phyloP scores from a whole-genome alignment of 768 basidiomycete species.

The Mycena filopes region DNA sequence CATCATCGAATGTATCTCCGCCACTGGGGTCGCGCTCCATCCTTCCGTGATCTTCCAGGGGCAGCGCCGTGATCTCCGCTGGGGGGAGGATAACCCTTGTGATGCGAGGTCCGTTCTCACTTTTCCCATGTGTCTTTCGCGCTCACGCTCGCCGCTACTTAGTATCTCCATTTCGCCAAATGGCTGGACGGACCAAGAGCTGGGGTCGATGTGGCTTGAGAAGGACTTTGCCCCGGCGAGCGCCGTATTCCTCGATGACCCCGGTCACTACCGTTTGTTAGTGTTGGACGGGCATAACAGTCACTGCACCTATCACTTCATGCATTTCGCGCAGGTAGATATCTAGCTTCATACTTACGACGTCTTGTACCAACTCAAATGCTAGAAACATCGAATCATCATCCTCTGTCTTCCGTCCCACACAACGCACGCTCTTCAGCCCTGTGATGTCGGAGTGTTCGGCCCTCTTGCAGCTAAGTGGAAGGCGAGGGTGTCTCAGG shows the following conservation, averaged over 20 bases:
- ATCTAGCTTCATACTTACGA: too few relatives aligned
- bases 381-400: conserved; percentile 37
- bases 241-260: conserved; percentile 2
- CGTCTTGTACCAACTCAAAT: too few relatives aligned
- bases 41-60: conserved; percentile 51
- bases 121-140: conserved; percentile 7
- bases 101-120: conserved; percentile 25
- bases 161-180: conserved; percentile 36
- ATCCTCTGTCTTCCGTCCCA: conserved; percentile 49
- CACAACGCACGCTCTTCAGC: conserved; percentile 50
- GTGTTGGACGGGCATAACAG: conserved; percentile 41
- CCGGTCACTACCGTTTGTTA: conserved; percentile 32
- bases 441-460: conserved; percentile 50
- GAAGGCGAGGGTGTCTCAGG: conserved; percentile 27
- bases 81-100: conserved; percentile 31
- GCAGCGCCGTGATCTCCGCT: conserved; percentile 19
- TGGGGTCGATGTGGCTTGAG: conserved; percentile 37
- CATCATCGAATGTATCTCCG: conserved; percentile 55
- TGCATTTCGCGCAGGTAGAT: conserved; percentile 27
- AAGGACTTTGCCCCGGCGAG: conserved; percentile 37
- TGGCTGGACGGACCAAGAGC: conserved; percentile 43
- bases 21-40: conserved; percentile 50
- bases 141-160: too few relatives aligned
- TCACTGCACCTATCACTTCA: conserved; percentile 33
- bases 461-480: conserved; percentile 42